Percentiles rank a stretch among this genome's conserved stretches.
Evolutionary conservation across 768 basidiomycete species (phyloP).

Genomic region (Hypholoma sublateritium): DNA sequence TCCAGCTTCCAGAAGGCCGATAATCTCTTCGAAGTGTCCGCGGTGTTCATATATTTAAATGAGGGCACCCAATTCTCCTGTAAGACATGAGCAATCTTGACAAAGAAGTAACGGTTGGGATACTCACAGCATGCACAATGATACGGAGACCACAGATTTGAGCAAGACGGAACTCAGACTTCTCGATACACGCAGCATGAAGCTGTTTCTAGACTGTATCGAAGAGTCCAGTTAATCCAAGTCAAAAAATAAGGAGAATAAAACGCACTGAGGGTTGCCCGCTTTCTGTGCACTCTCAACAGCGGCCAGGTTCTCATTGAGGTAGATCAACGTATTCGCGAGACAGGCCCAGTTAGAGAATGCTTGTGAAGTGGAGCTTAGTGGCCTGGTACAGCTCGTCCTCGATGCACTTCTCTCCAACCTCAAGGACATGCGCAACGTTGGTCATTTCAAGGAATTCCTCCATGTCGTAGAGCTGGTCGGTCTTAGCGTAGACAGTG

Average conservation of each 20-base stretch:
- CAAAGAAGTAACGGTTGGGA: slow-evolving; percentile 16
- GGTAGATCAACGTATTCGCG: slow-evolving; percentile 97
- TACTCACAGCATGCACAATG: slow-evolving; percentile 80
- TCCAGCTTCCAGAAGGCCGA: slow-evolving; percentile 89
- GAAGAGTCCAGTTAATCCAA: no score
- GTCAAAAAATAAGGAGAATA: no score
- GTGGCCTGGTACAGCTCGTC: slow-evolving; percentile 97
- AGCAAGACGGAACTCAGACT: slow-evolving; percentile 93
- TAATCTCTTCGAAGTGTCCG: slow-evolving; percentile 94
- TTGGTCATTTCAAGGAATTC: slow-evolving; percentile 99
- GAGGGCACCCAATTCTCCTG: slow-evolving; percentile 73
- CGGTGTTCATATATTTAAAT: slow-evolving; percentile 85
- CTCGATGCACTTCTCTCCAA: slow-evolving; percentile 99
- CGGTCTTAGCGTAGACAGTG: slow-evolving; percentile 97
- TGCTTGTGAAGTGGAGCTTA: slow-evolving; percentile 92
- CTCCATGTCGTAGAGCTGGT: slow-evolving; percentile 98
- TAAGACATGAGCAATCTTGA: slow-evolving; percentile 11
- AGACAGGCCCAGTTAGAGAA: slow-evolving; percentile 98
- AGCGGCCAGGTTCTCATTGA: slow-evolving; percentile 96
- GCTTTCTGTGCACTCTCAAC: slow-evolving; percentile 99
- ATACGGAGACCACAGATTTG: slow-evolving; percentile 99
- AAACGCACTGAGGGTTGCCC: slow-evolving; percentile 60
- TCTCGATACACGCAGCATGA: slow-evolving; percentile 97
- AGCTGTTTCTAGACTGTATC: slow-evolving; percentile 99
- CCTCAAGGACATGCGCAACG: slow-evolving; percentile 93